These are phyloP conservation scores for Pleurotus cornucopiae DNA, from an alignment of 768 basidiomycete species.

Conservation along the genomic window DNA sequence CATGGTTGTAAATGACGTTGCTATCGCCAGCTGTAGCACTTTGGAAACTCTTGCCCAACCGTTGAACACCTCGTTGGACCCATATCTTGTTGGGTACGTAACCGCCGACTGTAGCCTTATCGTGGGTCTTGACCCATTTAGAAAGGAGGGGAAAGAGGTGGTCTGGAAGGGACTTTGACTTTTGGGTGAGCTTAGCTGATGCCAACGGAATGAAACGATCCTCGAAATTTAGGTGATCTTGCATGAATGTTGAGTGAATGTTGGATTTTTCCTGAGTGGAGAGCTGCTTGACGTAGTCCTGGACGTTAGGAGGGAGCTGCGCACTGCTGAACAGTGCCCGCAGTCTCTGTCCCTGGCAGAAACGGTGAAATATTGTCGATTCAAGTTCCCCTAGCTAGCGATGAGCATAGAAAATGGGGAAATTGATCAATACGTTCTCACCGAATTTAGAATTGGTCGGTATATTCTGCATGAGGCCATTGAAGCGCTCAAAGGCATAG, in stretches of 20 bases:
- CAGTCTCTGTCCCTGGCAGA: conserved; percentile 20
- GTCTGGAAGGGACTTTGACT: not conserved
- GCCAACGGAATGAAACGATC: not conserved
- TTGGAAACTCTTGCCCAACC: not conserved
- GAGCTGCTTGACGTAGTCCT: conserved; percentile 1
- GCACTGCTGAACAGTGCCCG: conserved; percentile 9
- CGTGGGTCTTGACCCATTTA: not conserved
- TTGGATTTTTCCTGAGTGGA: conserved; percentile 8
- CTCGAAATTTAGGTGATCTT: conserved; percentile 12
- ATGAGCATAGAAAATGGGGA: not conserved
- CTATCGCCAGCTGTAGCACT: not conserved
- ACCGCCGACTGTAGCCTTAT: not conserved
- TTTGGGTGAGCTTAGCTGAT: not conserved
- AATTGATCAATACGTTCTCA: conserved; percentile 11
- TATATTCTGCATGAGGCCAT: conserved; percentile 25
- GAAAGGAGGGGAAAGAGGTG: not conserved
- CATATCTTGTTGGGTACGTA: not conserved
- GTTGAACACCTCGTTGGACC: not conserved
- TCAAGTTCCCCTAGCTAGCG: conserved; percentile 22
- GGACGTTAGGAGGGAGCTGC: not conserved
- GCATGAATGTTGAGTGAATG: conserved; percentile 13
- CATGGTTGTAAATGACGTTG: conserved; percentile 7
- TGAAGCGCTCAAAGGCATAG: conserved; percentile 15
- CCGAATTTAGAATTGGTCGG: conserved; percentile 27
- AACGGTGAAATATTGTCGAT: conserved; percentile 19